These are phyloP conservation scores for Pascua guehoae DNA, from an alignment of 1,284 basidiomycete genomes.

Conservation along the genomic window DNA sequence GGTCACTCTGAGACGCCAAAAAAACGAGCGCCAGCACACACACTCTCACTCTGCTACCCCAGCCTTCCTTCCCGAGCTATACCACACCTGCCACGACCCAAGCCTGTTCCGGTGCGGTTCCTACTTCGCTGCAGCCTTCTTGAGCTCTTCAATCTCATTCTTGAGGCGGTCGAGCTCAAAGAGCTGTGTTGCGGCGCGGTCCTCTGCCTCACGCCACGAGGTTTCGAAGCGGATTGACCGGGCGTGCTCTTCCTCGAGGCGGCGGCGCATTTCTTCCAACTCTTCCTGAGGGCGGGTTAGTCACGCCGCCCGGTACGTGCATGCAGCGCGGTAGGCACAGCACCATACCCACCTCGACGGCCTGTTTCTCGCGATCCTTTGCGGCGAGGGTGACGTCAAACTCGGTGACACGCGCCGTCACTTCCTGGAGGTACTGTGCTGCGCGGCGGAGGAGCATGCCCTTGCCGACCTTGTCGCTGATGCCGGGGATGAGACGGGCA, in stretches of 20 bases:
- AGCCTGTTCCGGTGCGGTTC: neutral
- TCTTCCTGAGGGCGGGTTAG: constrained; percentile 21
- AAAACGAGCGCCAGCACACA: no score
- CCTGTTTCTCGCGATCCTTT: constrained; percentile 23
- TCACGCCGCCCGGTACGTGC: no score
- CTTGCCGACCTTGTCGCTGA: constrained; percentile 47
- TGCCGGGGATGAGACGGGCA: constrained; percentile 79
- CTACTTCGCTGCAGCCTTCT: constrained; percentile 15
- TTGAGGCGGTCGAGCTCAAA: constrained; percentile 43
- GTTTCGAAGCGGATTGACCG: constrained; percentile 35
- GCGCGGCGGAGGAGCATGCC: constrained; percentile 34
- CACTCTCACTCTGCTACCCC: neutral
- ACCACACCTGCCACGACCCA: no score
- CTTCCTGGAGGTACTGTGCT: constrained; percentile 29
- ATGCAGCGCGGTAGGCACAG: no score
- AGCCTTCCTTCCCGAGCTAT: neutral
- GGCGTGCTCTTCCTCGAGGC: constrained; percentile 30
- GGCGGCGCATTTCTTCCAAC: constrained; percentile 15
- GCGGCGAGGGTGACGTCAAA: constrained; percentile 23
- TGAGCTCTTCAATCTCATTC: constrained; percentile 40
- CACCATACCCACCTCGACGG: constrained; percentile 29
- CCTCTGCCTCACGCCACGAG: constrained; percentile 43
- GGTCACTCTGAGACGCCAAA: no score
- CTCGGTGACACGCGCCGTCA: constrained; percentile 20
- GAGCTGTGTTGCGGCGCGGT: constrained; percentile 34